Conservation (phyloP, 1,139 yeast genomes). For the Kodamaea fungicola region DNA sequence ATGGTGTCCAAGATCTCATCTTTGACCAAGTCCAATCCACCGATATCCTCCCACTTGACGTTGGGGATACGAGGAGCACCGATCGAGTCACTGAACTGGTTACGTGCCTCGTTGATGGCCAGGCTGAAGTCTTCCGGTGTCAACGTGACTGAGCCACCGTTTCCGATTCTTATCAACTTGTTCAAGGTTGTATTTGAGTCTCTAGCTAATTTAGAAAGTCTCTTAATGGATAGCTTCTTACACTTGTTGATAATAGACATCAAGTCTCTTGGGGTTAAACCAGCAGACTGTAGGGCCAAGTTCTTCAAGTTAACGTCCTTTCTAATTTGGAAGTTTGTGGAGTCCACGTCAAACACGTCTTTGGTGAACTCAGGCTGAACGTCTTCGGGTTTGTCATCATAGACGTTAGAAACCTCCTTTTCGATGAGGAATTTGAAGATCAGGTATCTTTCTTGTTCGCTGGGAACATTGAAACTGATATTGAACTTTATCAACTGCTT, state of each 20-base stretch:
- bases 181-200: constrained; percentile 16
- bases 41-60: constrained; percentile 94
- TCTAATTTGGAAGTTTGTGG: constrained; percentile 26
- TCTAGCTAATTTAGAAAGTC: constrained; percentile 34
- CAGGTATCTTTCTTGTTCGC: constrained; percentile 64
- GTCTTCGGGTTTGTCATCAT: constrained; percentile 12
- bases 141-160: constrained; percentile 55
- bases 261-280: constrained; percentile 83
- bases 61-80: constrained; percentile 97
- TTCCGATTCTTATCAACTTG: constrained; percentile 32
- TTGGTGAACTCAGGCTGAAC: constrained; percentile 17
- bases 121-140: constrained; percentile 63
- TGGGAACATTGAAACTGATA: constrained; percentile 71
- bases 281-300: constrained; percentile 86
- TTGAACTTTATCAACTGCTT: constrained; percentile 76
- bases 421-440: constrained; percentile 55
- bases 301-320: constrained; percentile 56
- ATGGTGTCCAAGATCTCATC: constrained; percentile 92
- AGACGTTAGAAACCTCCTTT: constrained; percentile 16
- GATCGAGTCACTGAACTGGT: constrained; percentile 86
- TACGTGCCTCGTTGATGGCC: constrained; percentile 80
- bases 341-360: constrained; percentile 17
- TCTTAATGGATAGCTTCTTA: constrained; percentile 51
- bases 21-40: constrained; percentile 85
- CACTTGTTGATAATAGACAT: constrained; percentile 68